phyloP scores from a whole-genome alignment of 1,139 yeast genomes.

The Hyphopichia pseudoburtonii region DNA sequence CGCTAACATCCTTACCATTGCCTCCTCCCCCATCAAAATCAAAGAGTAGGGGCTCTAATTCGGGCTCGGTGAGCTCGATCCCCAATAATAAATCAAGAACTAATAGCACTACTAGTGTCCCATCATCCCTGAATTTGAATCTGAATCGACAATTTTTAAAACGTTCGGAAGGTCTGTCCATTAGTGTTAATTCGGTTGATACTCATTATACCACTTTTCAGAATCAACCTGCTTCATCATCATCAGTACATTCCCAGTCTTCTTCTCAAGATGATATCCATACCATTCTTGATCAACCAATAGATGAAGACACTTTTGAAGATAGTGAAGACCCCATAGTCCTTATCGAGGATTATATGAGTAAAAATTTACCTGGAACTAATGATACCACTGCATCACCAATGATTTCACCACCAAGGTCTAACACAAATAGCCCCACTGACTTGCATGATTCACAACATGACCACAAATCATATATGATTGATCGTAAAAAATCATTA shows the following conservation, averaged over 20 bases:
- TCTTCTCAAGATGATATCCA: constrained; percentile 7
- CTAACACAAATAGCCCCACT: no score
- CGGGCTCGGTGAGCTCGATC: no score
- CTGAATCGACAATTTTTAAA: background rate
- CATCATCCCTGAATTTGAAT: no score
- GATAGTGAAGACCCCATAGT: constrained; percentile 49
- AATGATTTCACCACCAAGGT: no score
- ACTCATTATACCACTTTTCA: background rate
- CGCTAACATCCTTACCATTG: constrained; percentile 65
- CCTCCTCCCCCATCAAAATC: constrained; percentile 51
- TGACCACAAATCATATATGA: constrained; percentile 6
- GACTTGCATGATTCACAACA: background rate
- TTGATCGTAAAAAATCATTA: constrained; percentile 34
- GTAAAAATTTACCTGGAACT: background rate
- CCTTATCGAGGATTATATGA: constrained; percentile 51
- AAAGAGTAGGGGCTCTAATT: background rate
- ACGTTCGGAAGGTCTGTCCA: background rate
- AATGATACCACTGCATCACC: background rate
- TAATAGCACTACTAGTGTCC: constrained; percentile 1
- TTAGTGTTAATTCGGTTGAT: constrained; percentile 1
- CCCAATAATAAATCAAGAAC: no score
- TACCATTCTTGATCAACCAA: constrained; percentile 7
- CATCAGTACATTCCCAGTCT: no score
- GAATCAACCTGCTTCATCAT: background rate
- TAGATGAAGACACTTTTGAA: constrained; percentile 26